Conservation (phyloP, 2,329 filamentous ascomycete species). For the Pyrenochaeta sp. region DNA sequence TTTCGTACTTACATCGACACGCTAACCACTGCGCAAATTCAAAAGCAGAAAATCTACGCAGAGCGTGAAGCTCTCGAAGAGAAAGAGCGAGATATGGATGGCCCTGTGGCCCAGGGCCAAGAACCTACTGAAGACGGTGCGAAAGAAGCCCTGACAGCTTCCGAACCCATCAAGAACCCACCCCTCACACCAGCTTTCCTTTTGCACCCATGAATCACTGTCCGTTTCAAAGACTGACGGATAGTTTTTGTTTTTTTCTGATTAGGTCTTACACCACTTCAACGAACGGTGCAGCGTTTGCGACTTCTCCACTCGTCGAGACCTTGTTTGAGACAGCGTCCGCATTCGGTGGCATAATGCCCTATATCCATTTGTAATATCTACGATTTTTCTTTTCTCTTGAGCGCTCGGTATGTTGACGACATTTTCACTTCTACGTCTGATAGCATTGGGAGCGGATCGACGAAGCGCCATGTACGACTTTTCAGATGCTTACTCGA, state of each 20-base stretch:
- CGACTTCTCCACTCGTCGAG: constrained; percentile 47
- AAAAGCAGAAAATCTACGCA: constrained; percentile 75
- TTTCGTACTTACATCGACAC: constrained; percentile 95
- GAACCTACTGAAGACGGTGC: constrained; percentile 44
- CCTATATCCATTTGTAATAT: constrained; percentile 32
- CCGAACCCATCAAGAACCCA: constrained; percentile 25
- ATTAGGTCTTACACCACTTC: constrained; percentile 45
- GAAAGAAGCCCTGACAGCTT: constrained; percentile 37
- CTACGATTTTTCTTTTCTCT: constrained; percentile 12
- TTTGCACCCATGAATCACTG: constrained; percentile 12
- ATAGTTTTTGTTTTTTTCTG: constrained; percentile 27
- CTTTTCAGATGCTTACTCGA: background rate
- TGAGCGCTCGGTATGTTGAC: constrained; percentile 16
- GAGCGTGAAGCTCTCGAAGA: constrained; percentile 43
- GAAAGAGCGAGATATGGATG: constrained; percentile 17
- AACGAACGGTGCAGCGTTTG: constrained; percentile 46
- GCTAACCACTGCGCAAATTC: constrained; percentile 73
- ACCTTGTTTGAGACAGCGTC: constrained; percentile 32
- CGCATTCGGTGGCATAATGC: constrained; percentile 40
- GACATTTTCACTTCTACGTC: constrained; percentile 11
- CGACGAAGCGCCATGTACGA: constrained; percentile 29
- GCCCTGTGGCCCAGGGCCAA: constrained; percentile 15
- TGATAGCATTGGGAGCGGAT: background rate
- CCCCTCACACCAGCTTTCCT: constrained; percentile 10
- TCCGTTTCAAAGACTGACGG: constrained; percentile 37